Base-by-base conservation (phyloP, 495 filamentous ascomycete genomes). In the Filosporella fistucella region DNA sequence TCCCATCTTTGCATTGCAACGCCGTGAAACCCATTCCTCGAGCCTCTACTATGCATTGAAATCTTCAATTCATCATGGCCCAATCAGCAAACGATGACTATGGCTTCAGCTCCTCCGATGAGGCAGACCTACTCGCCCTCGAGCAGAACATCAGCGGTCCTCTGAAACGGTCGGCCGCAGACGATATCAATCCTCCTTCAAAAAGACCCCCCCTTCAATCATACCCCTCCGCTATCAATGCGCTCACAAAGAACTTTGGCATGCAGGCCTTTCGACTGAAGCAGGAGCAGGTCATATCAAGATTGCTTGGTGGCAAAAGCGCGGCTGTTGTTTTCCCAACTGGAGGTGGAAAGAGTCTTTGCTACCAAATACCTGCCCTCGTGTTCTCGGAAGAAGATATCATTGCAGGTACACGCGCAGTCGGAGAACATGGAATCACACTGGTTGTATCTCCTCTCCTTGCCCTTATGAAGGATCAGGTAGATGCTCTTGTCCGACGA, bases 391-490 rank as follows among this genome's bases (percentile, higher is more conserved):
- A 72, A 41, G 48, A 69, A 26, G 77, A 79, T 33, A 46, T 57
- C 3, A 25, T 54, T 1, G 49, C 42, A 14, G 59, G 56, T 1
- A 49, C 39, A 4, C 35, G 56, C 12, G 51, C 46, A n/a, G 54
- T 56, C 20, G 46, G 44, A 3, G 48, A 57, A 4, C 18, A 59
- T 3, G 76, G 76, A 3, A 61, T 79, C 35, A 78, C 73, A 1
- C 57, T 80, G 5, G 73, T 78, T 13, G 70, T 80, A 0, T 77
- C 74, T 4, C 76, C 77, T 1, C 54, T 81, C 8, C 75, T 79
- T 39, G 75, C 75, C 1, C 47, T 82, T 37, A 79, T 81, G 72
- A 80, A 78, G 54, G 76, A 80, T 50, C 76, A 81, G 53, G 71
- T 79, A 0, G 75, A 80, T 39, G 67, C 71, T 17, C 57, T 82